Evolutionary conservation across 148 eudicot species (phyloP).

Genomic region (Cornus kousa): DNA sequence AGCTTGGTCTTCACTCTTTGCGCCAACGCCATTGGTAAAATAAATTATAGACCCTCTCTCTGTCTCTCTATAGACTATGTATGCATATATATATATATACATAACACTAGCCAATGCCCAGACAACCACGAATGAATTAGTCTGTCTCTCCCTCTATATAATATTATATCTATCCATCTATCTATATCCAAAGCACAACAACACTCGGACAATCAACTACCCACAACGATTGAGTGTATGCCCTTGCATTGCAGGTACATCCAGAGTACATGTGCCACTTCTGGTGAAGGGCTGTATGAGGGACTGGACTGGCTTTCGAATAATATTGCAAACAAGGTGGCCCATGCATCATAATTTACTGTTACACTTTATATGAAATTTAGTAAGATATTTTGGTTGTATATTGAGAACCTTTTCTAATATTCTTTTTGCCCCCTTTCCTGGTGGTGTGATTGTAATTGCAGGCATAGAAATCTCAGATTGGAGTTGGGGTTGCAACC

Average conservation of each 20-base stretch:
- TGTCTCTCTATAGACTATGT: neutral
- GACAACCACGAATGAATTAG: too few relatives aligned
- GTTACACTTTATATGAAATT: neutral
- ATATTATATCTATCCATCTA: too few relatives aligned
- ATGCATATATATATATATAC: too few relatives aligned
- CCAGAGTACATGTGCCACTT: constrained; percentile 75
- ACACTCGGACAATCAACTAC: neutral
- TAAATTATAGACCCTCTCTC: neutral
- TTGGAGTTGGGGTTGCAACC: neutral
- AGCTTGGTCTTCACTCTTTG: constrained; percentile 79
- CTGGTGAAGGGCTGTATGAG: constrained; percentile 75
- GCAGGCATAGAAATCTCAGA: constrained; percentile 23
- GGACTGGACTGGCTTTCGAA: constrained; percentile 79
- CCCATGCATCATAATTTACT: neutral
- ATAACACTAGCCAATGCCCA: too few relatives aligned
- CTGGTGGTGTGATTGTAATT: neutral
- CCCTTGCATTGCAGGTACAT: constrained; percentile 46
- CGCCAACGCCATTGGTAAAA: constrained; percentile 74
- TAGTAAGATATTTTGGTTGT: neutral
- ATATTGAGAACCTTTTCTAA: neutral
- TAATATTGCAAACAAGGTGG: constrained; percentile 73
- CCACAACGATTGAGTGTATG: neutral
- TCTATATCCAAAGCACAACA: too few relatives aligned
- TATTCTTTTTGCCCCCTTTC: neutral
- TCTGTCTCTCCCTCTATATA: neutral